phyloP scores from a whole-genome alignment of 2,329 filamentous ascomycete species.

The Monascus ruber region DNA sequence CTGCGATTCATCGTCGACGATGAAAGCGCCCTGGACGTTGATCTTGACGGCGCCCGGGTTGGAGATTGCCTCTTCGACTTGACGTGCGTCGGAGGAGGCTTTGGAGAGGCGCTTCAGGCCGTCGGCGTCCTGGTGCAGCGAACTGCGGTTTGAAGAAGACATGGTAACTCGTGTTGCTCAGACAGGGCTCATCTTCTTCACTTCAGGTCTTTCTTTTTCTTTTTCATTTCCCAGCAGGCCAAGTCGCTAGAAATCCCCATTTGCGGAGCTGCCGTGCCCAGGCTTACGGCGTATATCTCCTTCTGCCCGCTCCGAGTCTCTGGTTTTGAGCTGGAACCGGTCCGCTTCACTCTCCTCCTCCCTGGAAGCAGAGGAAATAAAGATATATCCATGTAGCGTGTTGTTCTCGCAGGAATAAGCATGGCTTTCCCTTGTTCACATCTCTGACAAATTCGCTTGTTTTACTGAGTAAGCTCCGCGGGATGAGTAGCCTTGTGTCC shows the following conservation, averaged over 20 bases:
- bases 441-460: too few species aligned
- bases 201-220: neutral
- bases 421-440: too few species aligned
- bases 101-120: slow-evolving; percentile 9
- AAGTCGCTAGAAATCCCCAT: slow-evolving; percentile 1
- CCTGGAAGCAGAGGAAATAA: too few species aligned
- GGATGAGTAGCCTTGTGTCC: too few species aligned
- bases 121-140: slow-evolving; percentile 8
- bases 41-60: slow-evolving; percentile 69
- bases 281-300: slow-evolving; percentile 36
- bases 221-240: neutral
- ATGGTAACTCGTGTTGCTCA: slow-evolving; percentile 8
- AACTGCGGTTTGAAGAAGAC: slow-evolving; percentile 18
- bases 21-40: slow-evolving; percentile 93
- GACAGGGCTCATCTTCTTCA: neutral
- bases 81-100: slow-evolving; percentile 15
- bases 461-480: too few species aligned
- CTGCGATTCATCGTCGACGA: slow-evolving; percentile 67
- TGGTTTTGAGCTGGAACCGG: too few species aligned
- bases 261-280: slow-evolving; percentile 26
- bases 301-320: slow-evolving; percentile 22
- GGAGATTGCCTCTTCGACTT: slow-evolving; percentile 38
- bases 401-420: too few species aligned
- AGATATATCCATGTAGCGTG: too few species aligned
- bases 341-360: too few species aligned